Evolutionary conservation across 306 rosid genomes (phyloP).

Genomic region (Begonia fuchsioides): DNA sequence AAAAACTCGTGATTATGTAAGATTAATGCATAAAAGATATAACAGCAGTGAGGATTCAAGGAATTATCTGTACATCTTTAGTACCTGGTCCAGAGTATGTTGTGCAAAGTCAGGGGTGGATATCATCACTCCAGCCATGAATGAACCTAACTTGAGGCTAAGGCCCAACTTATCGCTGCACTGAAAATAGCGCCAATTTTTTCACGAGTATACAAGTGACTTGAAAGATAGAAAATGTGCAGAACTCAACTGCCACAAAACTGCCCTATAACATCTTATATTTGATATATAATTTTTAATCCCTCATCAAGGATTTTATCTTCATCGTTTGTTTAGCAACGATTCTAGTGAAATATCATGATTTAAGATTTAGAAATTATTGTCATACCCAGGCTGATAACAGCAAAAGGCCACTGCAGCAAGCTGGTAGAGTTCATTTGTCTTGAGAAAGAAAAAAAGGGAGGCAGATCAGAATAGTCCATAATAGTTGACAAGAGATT

Average conservation of each 20-base stretch:
- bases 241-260: too few species aligned
- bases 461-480: too few species aligned
- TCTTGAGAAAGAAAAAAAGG: slow-evolving; percentile 38
- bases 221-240: background rate
- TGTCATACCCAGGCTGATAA: slow-evolving; percentile 94
- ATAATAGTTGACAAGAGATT: too few species aligned
- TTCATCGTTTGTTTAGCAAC: too few species aligned
- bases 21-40: too few species aligned
- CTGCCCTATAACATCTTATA: too few species aligned
- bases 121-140: slow-evolving; percentile 96
- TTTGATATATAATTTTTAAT: too few species aligned
- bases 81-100: slow-evolving; percentile 97
- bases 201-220: slow-evolving; percentile 14
- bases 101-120: slow-evolving; percentile 91
- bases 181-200: slow-evolving; percentile 53
- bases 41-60: background rate
- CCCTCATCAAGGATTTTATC: too few species aligned
- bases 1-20: background rate
- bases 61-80: slow-evolving; percentile 1
- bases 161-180: slow-evolving; percentile 99
- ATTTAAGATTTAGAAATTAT: slow-evolving; percentile 1
- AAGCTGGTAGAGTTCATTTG: slow-evolving; percentile 95
- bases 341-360: too few species aligned
- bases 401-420: slow-evolving; percentile 99
- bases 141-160: slow-evolving; percentile 99